Evolutionary conservation across 1,284 basidiomycete species (phyloP).

Genomic region (Irpex sp.): DNA sequence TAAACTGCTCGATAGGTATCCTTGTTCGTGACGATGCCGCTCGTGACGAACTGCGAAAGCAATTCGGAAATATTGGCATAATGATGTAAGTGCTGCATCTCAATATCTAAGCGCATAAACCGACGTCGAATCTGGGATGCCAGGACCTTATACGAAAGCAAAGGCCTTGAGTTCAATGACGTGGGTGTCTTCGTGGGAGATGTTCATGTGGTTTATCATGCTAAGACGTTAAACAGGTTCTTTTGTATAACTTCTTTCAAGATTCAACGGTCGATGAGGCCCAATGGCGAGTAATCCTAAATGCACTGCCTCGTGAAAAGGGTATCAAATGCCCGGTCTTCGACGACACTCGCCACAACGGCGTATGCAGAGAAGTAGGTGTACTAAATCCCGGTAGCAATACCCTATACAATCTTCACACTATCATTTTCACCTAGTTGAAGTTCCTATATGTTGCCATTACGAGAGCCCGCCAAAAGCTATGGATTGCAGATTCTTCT

Average conservation of each 20-base stretch:
- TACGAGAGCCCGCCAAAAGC: conserved; percentile 61
- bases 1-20: conserved; percentile 43
- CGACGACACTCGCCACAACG: conserved; percentile 50
- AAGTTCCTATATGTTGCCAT: conserved; percentile 70
- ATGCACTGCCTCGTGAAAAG: conserved; percentile 27
- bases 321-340: conserved; percentile 36
- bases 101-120: not conserved
- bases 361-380: conserved; percentile 55
- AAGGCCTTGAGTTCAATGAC: conserved; percentile 73
- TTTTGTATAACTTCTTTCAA: conserved; percentile 69
- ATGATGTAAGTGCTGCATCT: conserved; percentile 45
- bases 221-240: conserved; percentile 39
- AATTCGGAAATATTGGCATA: conserved; percentile 58
- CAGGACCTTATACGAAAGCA: conserved; percentile 72
- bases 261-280: conserved; percentile 49
- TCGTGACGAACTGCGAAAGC: conserved; percentile 40
- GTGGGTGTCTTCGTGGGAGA: conserved; percentile 30
- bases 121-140: not conserved
- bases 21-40: conserved; percentile 62
- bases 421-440: conserved; percentile 34
- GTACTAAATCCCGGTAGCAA: conserved; percentile 3
- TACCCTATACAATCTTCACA: not conserved
- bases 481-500: conserved; percentile 66
- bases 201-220: not conserved
- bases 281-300: conserved; percentile 61